Conservation (phyloP, 208 protist species). For the Porcisia deanei region DNA sequence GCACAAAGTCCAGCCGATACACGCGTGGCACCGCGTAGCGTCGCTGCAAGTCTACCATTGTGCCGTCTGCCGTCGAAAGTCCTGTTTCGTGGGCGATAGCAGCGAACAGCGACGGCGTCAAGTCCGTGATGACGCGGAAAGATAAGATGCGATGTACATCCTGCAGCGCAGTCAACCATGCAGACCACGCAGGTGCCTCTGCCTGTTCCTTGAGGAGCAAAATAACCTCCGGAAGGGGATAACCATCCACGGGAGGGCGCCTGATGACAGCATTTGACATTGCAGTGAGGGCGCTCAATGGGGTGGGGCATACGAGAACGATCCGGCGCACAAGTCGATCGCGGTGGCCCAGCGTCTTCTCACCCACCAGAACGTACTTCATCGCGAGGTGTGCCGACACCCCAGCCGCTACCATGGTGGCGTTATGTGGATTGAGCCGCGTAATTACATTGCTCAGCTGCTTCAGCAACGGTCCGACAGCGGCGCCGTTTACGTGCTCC, state of each 20-base stretch:
- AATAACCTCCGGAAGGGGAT: conserved; percentile 46
- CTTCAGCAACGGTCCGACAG: conserved; percentile 57
- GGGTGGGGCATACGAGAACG: conserved; percentile 62
- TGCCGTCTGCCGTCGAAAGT: conserved; percentile 43
- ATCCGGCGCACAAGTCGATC: conserved; percentile 64
- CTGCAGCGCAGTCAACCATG: conserved; percentile 30
- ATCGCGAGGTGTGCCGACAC: conserved; percentile 55
- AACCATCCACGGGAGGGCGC: conserved; percentile 24
- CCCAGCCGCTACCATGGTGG: conserved; percentile 69
- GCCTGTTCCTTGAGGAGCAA: conserved; percentile 48
- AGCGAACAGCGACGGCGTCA: conserved; percentile 49
- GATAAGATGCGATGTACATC: conserved; percentile 19
- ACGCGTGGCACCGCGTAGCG: conserved; percentile 54
- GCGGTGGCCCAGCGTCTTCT: conserved; percentile 70
- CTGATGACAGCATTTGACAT: conserved; percentile 22
- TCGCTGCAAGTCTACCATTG: conserved; percentile 38
- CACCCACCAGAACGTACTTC: conserved; percentile 75
- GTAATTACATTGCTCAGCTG: conserved; percentile 62
- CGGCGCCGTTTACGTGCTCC: conserved; percentile 48
- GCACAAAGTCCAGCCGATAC: conserved; percentile 81
- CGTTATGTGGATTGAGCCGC: conserved; percentile 76
- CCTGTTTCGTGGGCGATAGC: conserved; percentile 45
- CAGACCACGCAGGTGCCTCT: conserved; percentile 31
- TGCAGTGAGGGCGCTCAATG: conserved; percentile 31
- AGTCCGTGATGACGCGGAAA: conserved; percentile 35